phyloP scores from a whole-genome alignment of 306 rosid genomes.

The Pyrus betulifolia region DNA sequence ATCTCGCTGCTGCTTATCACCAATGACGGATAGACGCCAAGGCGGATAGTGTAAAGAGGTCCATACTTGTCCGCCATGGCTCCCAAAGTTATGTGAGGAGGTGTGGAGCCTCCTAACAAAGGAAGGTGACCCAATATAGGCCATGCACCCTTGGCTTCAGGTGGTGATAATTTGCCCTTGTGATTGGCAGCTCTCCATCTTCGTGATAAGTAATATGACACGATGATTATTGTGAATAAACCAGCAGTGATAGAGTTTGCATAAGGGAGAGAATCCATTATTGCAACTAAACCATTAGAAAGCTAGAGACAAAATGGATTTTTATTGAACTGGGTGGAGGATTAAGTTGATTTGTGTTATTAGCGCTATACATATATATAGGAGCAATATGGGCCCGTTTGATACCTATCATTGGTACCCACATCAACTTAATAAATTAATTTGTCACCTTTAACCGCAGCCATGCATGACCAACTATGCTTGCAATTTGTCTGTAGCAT shows the following conservation, averaged over 20 bases:
- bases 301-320: neutral
- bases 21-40: conserved; percentile 9
- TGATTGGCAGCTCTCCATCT: no score
- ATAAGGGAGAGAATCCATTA: neutral
- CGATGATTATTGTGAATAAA: neutral
- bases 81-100: conserved; percentile 13
- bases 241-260: neutral
- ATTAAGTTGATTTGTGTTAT: no score
- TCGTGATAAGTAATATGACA: neutral
- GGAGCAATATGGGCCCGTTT: no score
- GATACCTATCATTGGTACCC: no score
- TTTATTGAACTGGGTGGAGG: no score
- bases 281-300: neutral
- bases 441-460: no score
- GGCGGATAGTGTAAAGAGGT: neutral
- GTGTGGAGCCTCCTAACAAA: neutral
- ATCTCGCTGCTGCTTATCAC: conserved; percentile 16
- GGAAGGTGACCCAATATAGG: conserved; percentile 23
- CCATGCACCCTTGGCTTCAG: conserved; percentile 17
- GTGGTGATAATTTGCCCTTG: no score
- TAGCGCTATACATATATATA: no score
- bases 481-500: no score
- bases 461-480: no score
- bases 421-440: no score
- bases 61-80: conserved; percentile 32